Evolutionary conservation across 2,329 filamentous ascomycete species (phyloP).

Genomic region (Verticillium zaregamsianum): DNA sequence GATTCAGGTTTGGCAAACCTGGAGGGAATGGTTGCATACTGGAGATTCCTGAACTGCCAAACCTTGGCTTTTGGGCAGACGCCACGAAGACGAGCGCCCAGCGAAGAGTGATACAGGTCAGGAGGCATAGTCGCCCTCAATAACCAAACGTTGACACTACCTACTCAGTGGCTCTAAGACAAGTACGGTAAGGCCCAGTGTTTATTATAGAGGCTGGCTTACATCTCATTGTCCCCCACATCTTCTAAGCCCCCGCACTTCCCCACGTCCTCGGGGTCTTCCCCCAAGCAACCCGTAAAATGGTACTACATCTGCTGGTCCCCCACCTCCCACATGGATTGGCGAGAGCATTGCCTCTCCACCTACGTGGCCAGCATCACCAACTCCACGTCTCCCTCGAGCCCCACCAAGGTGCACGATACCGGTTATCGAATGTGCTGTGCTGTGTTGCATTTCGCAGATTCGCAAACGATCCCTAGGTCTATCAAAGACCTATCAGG

Average conservation of each 20-base stretch:
- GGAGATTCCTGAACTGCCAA: conserved; percentile 2
- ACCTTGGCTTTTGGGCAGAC: neutral
- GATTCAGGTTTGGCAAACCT: conserved; percentile 4
- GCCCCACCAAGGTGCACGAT: neutral
- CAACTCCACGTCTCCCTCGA: neutral
- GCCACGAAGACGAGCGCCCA: neutral
- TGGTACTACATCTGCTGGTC: neutral
- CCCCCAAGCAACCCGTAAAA: neutral
- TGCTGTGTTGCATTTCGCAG: too few species aligned
- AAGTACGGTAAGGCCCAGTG: neutral
- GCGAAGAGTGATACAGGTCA: neutral
- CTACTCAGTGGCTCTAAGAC: neutral
- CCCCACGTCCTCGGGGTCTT: neutral
- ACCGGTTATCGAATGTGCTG: neutral
- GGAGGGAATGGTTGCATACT: conserved; percentile 4
- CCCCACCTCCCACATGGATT: neutral
- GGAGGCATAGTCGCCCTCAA: neutral
- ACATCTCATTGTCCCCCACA: neutral
- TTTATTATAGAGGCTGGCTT: neutral
- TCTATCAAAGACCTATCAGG: neutral
- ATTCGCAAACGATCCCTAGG: too few species aligned
- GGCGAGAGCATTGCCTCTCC: neutral
- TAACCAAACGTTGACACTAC: neutral
- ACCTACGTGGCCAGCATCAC: neutral
- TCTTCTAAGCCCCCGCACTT: neutral